Evolutionary conservation across 441 rosid species (phyloP).

Genomic region (Croton laevigatus): DNA sequence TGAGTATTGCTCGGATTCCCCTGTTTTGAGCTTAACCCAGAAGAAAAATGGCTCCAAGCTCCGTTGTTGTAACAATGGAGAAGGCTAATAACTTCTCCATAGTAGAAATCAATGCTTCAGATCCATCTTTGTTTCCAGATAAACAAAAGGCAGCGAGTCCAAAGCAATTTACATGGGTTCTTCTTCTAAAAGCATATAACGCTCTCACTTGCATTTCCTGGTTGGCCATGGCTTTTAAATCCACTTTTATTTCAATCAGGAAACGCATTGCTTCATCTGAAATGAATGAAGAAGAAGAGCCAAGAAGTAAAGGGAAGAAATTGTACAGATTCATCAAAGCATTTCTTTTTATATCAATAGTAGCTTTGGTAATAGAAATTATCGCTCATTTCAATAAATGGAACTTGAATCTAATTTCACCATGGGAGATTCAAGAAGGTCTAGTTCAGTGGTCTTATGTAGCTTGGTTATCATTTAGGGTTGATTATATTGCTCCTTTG

Average conservation of each 20-base stretch:
- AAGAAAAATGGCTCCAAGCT: slow-evolving; percentile 54
- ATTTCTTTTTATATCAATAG: slow-evolving; percentile 54
- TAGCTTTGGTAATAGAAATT: slow-evolving; percentile 59
- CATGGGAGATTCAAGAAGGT: slow-evolving; percentile 70
- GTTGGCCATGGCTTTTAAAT: slow-evolving; percentile 41
- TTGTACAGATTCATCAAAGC: slow-evolving; percentile 71
- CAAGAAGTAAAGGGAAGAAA: slow-evolving; percentile 55
- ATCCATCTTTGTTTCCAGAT: slow-evolving; percentile 45
- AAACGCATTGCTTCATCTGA: slow-evolving; percentile 54
- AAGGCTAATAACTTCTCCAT: slow-evolving; percentile 53
- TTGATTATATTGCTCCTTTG: slow-evolving; percentile 71
- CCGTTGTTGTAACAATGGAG: slow-evolving; percentile 66
- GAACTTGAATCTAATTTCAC: slow-evolving; percentile 54
- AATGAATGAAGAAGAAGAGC: slow-evolving; percentile 60
- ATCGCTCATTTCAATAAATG: slow-evolving; percentile 72
- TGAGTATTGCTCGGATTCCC: neutral
- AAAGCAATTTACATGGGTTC: slow-evolving; percentile 64
- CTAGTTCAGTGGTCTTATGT: slow-evolving; percentile 67
- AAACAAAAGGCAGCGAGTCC: slow-evolving; percentile 59
- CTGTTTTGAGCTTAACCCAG: neutral
- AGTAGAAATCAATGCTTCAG: slow-evolving; percentile 48
- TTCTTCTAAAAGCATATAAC: slow-evolving; percentile 65
- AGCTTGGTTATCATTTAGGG: slow-evolving; percentile 73
- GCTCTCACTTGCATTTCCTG: slow-evolving; percentile 57
- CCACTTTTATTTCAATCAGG: slow-evolving; percentile 45